Evolutionary conservation across 257 asterid species (phyloP).

Genomic region (Plantago elongata): DNA sequence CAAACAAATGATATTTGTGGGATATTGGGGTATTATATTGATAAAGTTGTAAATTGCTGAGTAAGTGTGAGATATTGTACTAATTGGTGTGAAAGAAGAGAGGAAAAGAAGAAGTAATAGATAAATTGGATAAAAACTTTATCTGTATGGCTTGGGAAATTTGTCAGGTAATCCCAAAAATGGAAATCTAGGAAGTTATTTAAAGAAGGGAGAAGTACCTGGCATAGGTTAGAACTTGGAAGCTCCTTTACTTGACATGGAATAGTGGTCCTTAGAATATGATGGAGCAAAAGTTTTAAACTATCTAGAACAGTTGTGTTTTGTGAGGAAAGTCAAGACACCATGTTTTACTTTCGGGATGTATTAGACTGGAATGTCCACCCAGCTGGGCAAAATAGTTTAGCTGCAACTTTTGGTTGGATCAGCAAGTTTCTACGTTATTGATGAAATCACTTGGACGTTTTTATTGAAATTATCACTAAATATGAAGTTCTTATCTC

Average conservation of each 20-base stretch:
- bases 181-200: no score
- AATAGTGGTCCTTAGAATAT: slow-evolving; percentile 5
- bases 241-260: not conserved
- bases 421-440: not conserved
- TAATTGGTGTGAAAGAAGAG: no score
- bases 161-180: no score
- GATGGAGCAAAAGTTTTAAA: slow-evolving; percentile 11
- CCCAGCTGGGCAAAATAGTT: not conserved
- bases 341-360: not conserved
- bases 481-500: slow-evolving; percentile 14
- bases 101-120: no score
- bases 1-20: no score
- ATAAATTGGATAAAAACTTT: no score
- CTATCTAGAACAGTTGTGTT: not conserved
- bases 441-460: slow-evolving; percentile 7
- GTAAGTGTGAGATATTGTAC: no score
- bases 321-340: not conserved
- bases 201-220: no score
- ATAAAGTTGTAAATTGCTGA: no score
- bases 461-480: slow-evolving; percentile 4
- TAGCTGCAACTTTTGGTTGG: slow-evolving; percentile 4
- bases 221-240: no score
- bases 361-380: not conserved
- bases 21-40: no score
- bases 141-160: no score